Percentiles rank a stretch among this genome's conserved stretches.
These are phyloP conservation scores for Kitagawia praeruptora DNA, from an alignment of 129 eudicot genomes.

Conservation along the genomic window DNA sequence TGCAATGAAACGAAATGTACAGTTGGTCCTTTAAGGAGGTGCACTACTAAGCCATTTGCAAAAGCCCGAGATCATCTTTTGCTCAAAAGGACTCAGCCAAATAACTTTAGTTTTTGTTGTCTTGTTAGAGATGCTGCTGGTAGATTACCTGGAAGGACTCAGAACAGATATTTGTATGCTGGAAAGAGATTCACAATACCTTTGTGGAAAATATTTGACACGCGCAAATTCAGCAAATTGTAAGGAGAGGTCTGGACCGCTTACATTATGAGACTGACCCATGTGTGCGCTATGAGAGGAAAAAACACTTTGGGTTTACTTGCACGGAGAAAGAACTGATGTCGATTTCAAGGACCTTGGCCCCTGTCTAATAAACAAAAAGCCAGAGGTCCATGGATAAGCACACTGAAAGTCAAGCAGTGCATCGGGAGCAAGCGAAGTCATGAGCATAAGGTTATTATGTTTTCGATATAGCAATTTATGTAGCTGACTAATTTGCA, in stretches of 20 bases:
- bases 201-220: constrained; percentile 10
- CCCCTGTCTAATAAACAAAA: no score
- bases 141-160: constrained; percentile 18
- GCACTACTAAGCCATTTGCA: constrained; percentile 1
- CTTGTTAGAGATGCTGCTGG: constrained; percentile 26
- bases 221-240: neutral
- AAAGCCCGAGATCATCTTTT: constrained; percentile 14
- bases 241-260: neutral
- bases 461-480: no score
- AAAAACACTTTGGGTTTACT: no score
- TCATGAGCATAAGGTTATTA: no score
- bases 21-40: constrained; percentile 15
- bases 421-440: no score
- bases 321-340: no score
- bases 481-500: no score
- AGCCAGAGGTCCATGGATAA: no score
- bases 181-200: constrained; percentile 22
- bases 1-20: constrained; percentile 13
- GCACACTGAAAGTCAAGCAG: no score
- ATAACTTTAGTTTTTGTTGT: constrained; percentile 11
- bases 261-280: no score
- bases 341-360: no score
- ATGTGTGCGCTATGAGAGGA: no score
- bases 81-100: constrained; percentile 17
- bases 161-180: constrained; percentile 18